Evolutionary conservation across 306 rosid species (phyloP).

Genomic region (Cicer pinnatifidum): DNA sequence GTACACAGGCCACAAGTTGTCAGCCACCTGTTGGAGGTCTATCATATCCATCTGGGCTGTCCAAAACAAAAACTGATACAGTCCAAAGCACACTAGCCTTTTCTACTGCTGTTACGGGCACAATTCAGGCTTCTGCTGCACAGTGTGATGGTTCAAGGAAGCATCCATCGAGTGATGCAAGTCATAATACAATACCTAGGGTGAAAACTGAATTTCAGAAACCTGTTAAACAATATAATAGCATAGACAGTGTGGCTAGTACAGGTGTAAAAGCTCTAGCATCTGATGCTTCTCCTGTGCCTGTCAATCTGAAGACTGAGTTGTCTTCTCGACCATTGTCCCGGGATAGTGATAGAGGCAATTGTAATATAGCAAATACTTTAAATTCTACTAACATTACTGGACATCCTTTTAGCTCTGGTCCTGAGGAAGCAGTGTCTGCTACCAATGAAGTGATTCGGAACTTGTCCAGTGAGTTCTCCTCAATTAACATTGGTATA

Average conservation of each 20-base stretch:
- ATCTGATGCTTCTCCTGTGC: constrained; percentile 53
- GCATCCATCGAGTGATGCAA: constrained; percentile 56
- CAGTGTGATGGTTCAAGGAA: constrained; percentile 60
- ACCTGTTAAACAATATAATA: constrained; percentile 57
- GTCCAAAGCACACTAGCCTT: constrained; percentile 54
- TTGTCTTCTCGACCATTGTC: constrained; percentile 53
- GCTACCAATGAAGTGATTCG: constrained; percentile 63
- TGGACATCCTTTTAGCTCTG: constrained; percentile 57
- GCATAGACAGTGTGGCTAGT: constrained; percentile 52
- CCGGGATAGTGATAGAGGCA: constrained; percentile 62
- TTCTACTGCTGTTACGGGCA: constrained; percentile 66
- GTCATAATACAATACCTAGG: constrained; percentile 48
- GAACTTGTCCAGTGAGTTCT: constrained; percentile 64
- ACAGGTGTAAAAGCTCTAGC: constrained; percentile 54
- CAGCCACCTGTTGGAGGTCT: constrained; percentile 54
- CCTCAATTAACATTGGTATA: constrained; percentile 55
- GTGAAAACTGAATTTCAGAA: constrained; percentile 57
- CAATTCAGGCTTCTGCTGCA: constrained; percentile 51
- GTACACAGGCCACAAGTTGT: constrained; percentile 68
- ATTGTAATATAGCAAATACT: constrained; percentile 49
- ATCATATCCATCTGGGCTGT: constrained; percentile 59
- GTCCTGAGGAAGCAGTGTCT: constrained; percentile 57
- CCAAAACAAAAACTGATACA: constrained; percentile 65
- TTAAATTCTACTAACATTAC: constrained; percentile 50
- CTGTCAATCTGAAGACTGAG: constrained; percentile 50